Evolutionary conservation across 2,329 filamentous ascomycete species (phyloP).

Genomic region (Aureobasidium sp.): DNA sequence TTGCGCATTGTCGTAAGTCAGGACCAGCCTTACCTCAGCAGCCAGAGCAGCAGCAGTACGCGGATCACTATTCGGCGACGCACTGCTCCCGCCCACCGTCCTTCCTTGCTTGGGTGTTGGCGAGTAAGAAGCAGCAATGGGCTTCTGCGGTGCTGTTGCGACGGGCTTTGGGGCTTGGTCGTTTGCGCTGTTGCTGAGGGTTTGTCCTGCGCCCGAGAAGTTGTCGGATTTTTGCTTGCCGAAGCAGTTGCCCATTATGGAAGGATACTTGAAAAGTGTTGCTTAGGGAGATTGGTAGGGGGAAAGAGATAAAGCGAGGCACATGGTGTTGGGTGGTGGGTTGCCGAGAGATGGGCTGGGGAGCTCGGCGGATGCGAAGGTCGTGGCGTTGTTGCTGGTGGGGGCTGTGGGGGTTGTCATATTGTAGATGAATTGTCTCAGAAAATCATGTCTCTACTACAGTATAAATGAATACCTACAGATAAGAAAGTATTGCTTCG

Average conservation of each 20-base stretch:
- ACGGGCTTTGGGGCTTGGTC: constrained; percentile 35
- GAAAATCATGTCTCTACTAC: neutral
- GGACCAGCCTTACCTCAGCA: constrained; percentile 60
- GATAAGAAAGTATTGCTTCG: neutral
- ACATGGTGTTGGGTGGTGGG: neutral
- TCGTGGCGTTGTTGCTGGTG: neutral
- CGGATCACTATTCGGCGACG: constrained; percentile 44
- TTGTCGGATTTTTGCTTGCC: constrained; percentile 59
- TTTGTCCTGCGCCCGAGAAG: constrained; percentile 65
- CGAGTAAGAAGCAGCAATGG: neutral
- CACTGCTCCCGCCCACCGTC: constrained; percentile 31
- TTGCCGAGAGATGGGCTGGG: neutral
- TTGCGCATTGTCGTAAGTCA: constrained; percentile 1
- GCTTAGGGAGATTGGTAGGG: neutral
- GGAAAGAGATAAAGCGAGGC: neutral
- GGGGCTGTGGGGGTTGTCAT: neutral
- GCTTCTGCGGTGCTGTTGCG: constrained; percentile 23
- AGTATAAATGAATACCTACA: too few species aligned
- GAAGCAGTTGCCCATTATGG: constrained; percentile 76
- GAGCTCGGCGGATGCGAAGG: neutral
- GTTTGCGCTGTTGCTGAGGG: constrained; percentile 46
- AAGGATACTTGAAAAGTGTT: neutral
- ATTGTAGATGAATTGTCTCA: neutral
- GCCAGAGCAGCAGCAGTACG: constrained; percentile 67
- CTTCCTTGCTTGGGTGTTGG: constrained; percentile 35